Percentiles rank a stretch among this genome's conserved stretches.
These are phyloP conservation scores for Iris pallida DNA, from an alignment of 116 monocot genomes.

Conservation along the genomic window DNA sequence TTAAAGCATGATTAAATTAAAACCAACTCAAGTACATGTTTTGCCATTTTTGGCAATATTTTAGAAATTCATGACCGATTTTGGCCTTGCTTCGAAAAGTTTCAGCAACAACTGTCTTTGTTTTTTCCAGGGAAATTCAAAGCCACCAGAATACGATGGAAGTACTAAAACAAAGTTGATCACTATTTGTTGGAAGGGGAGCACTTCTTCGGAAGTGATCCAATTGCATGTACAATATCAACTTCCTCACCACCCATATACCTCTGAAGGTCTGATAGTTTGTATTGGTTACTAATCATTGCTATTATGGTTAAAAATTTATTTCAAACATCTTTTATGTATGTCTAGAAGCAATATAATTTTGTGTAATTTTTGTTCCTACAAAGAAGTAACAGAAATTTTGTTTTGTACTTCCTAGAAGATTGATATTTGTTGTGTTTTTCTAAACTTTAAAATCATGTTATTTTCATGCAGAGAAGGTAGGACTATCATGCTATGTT, in stretches of 20 bases:
- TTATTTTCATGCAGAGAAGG: too few relatives aligned
- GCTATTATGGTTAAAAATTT: background rate
- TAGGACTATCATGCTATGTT: too few relatives aligned
- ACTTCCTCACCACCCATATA: slow-evolving; percentile 76
- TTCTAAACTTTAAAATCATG: too few relatives aligned
- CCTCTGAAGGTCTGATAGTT: slow-evolving; percentile 42
- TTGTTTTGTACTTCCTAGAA: too few relatives aligned
- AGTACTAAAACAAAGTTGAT: slow-evolving; percentile 39
- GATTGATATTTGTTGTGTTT: too few relatives aligned
- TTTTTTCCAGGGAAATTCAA: slow-evolving; percentile 6
- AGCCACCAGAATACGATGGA: slow-evolving; percentile 1
- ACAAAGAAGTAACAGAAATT: slow-evolving; percentile 11
- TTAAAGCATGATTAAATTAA: too few relatives aligned
- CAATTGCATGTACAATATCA: slow-evolving; percentile 76
- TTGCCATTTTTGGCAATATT: too few relatives aligned
- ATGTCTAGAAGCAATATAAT: background rate
- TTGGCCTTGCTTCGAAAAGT: too few relatives aligned
- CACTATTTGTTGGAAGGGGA: slow-evolving; percentile 48
- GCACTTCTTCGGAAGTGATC: slow-evolving; percentile 31
- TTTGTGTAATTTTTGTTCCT: slow-evolving; percentile 17
- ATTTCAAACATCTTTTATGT: background rate
- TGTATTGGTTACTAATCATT: background rate
- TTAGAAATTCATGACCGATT: too few relatives aligned
- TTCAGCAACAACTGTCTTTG: background rate
- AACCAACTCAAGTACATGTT: too few relatives aligned